phyloP scores from a whole-genome alignment of 176 grass and related monocot genomes.

The Carex pumila region DNA sequence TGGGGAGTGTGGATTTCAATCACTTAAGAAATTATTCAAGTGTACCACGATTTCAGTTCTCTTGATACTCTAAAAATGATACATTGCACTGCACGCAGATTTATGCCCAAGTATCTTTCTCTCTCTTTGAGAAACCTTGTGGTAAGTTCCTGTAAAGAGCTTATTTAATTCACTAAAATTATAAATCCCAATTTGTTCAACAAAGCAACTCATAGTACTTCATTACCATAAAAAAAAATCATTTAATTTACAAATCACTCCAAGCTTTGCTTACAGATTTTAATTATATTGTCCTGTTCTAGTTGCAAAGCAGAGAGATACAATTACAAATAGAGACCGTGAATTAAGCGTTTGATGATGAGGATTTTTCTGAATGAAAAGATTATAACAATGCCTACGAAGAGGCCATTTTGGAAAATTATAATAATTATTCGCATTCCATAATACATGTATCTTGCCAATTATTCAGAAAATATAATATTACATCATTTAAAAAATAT shows the following conservation, averaged over 20 bases:
- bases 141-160: background rate
- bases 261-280: background rate
- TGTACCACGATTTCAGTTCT: slow-evolving; percentile 14
- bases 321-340: background rate
- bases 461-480: no score
- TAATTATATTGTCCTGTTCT: background rate
- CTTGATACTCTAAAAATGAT: background rate
- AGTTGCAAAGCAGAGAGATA: background rate
- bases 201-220: background rate
- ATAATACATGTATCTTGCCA: no score
- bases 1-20: no score
- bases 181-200: background rate
- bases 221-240: no score
- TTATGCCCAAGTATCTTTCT: background rate
- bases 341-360: background rate
- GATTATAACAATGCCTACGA: no score
- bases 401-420: background rate
- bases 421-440: no score
- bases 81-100: background rate
- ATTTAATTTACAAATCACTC: background rate
- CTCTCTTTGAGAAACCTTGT: slow-evolving; percentile 12
- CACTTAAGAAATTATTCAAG: no score
- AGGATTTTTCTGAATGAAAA: background rate
- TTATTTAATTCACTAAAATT: background rate
- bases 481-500: no score